A percentile compares a stretch with the other conserved stretches of the same genome.
These are phyloP conservation scores for Sugiyamaella neomexicana DNA, from an alignment of 1,139 yeast species.

Conservation along the genomic window DNA sequence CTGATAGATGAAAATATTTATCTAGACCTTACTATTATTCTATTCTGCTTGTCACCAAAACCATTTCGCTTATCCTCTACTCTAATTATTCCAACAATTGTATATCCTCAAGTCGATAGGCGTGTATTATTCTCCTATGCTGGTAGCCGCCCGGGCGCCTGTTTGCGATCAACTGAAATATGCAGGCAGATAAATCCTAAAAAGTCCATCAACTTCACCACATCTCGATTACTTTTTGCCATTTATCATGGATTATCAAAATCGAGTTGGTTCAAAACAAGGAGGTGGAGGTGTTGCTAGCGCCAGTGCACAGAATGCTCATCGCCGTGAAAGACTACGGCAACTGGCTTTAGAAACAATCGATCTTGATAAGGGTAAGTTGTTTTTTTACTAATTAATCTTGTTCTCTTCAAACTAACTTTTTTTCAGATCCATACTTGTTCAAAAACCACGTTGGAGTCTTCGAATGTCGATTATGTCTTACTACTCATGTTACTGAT, in stretches of 20 bases:
- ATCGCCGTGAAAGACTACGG: conserved; percentile 61
- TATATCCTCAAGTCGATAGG: neutral
- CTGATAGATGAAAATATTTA: too few species aligned
- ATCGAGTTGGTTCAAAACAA: conserved; percentile 58
- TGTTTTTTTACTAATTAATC: too few species aligned
- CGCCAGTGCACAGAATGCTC: conserved; percentile 62
- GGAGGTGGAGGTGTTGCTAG: conserved; percentile 78
- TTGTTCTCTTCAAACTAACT: conserved; percentile 1
- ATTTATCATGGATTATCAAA: conserved; percentile 53
- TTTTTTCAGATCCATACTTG: conserved; percentile 64
- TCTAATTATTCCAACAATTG: too few species aligned
- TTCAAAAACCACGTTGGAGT: conserved; percentile 71
- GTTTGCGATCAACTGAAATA: neutral
- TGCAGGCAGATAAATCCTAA: neutral
- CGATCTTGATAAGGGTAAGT: conserved; percentile 60
- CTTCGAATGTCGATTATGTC: conserved; percentile 72
- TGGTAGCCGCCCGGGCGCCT: neutral
- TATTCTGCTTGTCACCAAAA: too few species aligned
- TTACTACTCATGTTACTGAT: conserved; percentile 71
- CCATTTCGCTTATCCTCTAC: too few species aligned
- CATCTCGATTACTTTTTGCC: too few species aligned
- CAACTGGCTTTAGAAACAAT: conserved; percentile 63
- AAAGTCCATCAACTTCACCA: conserved; percentile 6
- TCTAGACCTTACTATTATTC: too few species aligned
- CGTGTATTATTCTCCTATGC: neutral